These are phyloP conservation scores for Pseudogymnoascus sp. DNA, from an alignment of 2,329 filamentous ascomycete species.

Conservation along the genomic window DNA sequence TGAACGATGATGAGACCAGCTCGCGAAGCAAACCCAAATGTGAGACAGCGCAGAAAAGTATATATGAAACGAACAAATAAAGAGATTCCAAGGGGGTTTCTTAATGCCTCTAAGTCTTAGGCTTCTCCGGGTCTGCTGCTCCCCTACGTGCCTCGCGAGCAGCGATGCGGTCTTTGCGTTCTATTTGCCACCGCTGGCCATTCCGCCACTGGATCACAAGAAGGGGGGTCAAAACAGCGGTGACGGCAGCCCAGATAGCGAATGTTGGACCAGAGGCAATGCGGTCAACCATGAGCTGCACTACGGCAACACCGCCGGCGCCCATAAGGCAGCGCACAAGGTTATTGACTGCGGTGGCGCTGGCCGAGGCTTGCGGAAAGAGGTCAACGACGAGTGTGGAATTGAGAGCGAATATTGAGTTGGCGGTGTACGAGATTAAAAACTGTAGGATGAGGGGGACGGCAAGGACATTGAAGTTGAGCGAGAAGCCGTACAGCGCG, in stretches of 20 bases:
- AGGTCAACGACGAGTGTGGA: slow-evolving; percentile 29
- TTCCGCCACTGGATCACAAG: neutral
- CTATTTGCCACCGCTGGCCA: neutral
- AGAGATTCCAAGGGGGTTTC: neutral
- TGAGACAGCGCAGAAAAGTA: neutral
- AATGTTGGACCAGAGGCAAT: slow-evolving; percentile 23
- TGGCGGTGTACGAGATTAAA: slow-evolving; percentile 28
- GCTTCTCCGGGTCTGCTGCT: neutral
- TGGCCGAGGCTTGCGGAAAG: slow-evolving; percentile 26
- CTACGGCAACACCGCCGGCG: slow-evolving; percentile 26
- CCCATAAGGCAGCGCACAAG: slow-evolving; percentile 28
- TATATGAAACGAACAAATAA: neutral
- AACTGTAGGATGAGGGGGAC: slow-evolving; percentile 28
- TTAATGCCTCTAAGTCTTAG: neutral
- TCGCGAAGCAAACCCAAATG: neutral
- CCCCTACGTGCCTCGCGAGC: neutral
- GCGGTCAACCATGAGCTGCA: slow-evolving; percentile 20
- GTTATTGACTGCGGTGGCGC: slow-evolving; percentile 30
- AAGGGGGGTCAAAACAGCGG: neutral
- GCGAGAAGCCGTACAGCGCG: slow-evolving; percentile 28
- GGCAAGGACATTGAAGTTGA: slow-evolving; percentile 23
- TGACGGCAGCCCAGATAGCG: slow-evolving; percentile 15
- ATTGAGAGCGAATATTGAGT: slow-evolving; percentile 27
- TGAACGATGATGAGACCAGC: neutral
- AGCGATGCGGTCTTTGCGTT: neutral